These are phyloP conservation scores for Penicillium sp. DNA, from an alignment of 2,329 filamentous ascomycete genomes.

Conservation along the genomic window DNA sequence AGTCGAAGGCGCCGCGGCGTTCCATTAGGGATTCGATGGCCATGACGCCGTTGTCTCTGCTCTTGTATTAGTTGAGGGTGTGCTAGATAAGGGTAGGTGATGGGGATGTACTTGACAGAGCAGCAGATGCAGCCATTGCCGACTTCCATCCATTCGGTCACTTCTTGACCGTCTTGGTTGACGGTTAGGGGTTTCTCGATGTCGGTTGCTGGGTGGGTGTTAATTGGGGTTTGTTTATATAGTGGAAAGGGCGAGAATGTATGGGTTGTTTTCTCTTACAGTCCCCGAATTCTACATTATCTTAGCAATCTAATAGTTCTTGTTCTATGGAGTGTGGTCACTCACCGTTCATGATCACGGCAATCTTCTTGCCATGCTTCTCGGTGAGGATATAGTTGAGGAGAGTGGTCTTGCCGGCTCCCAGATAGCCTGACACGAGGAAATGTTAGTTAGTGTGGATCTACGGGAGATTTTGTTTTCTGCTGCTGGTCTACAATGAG, in stretches of 20 bases:
- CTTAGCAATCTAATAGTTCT: slow-evolving; percentile 15
- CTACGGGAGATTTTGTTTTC: too few species aligned
- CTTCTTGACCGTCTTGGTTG: slow-evolving; percentile 69
- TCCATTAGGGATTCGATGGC: slow-evolving; percentile 95
- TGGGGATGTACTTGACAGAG: too few species aligned
- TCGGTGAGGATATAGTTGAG: slow-evolving; percentile 93
- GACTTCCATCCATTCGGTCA: slow-evolving; percentile 90
- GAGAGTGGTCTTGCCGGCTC: slow-evolving; percentile 88
- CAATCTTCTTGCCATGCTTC: slow-evolving; percentile 93
- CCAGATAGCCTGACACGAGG: slow-evolving; percentile 72
- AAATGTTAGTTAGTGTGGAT: too few species aligned
- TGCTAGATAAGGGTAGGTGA: too few species aligned
- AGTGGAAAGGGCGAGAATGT: slow-evolving; percentile 3
- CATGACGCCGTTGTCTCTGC: slow-evolving; percentile 82
- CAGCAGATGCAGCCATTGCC: slow-evolving; percentile 97
- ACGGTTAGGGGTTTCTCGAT: slow-evolving; percentile 94
- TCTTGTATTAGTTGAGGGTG: too few species aligned
- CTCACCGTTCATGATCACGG: slow-evolving; percentile 85
- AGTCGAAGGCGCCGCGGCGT: slow-evolving; percentile 86
- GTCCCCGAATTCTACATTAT: slow-evolving; percentile 62
- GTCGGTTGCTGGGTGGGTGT: slow-evolving; percentile 64
- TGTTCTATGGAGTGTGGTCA: too few species aligned
- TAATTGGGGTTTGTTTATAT: too few species aligned
- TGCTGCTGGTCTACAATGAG: too few species aligned
- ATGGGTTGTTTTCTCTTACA: slow-evolving; percentile 50